Conservation (phyloP, 305 asterid species). For the Euphrasia arctica region DNA sequence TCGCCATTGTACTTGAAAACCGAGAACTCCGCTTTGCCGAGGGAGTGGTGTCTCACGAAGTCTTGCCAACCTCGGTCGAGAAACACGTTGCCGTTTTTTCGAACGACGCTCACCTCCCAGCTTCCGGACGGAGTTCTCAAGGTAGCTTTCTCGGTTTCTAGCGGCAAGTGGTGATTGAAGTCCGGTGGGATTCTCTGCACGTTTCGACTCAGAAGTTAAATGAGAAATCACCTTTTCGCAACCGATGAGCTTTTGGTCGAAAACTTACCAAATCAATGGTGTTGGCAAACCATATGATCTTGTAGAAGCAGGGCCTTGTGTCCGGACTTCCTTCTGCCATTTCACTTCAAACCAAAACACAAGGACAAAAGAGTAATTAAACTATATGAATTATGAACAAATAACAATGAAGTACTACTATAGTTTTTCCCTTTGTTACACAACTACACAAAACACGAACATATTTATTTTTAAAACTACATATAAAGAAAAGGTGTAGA, state of each 20-base stretch:
- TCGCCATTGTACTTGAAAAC: constrained; percentile 35
- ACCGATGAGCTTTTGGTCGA: background rate
- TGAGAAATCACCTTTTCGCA: background rate
- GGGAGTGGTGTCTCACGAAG: constrained; percentile 25
- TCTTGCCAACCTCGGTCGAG: constrained; percentile 29
- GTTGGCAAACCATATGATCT: constrained; percentile 14
- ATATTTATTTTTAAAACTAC: no score
- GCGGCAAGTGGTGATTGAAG: constrained; percentile 26
- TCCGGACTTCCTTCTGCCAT: constrained; percentile 23
- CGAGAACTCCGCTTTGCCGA: constrained; percentile 20
- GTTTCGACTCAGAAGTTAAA: background rate
- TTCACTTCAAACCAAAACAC: constrained; percentile 14
- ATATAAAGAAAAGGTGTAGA: no score
- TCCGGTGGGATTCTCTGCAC: constrained; percentile 33
- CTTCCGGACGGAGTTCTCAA: constrained; percentile 25
- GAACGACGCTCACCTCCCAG: constrained; percentile 23
- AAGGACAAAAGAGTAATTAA: background rate
- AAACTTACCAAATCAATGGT: constrained; percentile 15
- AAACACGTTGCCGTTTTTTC: background rate
- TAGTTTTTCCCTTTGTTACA: no score
- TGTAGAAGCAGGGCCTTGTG: constrained; percentile 35
- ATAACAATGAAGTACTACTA: no score
- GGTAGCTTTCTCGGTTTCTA: constrained; percentile 1
- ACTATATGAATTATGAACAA: no score
- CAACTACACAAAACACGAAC: no score